A percentile compares a stretch with the other conserved stretches of the same genome.
phyloP scores from a whole-genome alignment of 2,329 filamentous ascomycete genomes.

The Fusarium liriodendri region DNA sequence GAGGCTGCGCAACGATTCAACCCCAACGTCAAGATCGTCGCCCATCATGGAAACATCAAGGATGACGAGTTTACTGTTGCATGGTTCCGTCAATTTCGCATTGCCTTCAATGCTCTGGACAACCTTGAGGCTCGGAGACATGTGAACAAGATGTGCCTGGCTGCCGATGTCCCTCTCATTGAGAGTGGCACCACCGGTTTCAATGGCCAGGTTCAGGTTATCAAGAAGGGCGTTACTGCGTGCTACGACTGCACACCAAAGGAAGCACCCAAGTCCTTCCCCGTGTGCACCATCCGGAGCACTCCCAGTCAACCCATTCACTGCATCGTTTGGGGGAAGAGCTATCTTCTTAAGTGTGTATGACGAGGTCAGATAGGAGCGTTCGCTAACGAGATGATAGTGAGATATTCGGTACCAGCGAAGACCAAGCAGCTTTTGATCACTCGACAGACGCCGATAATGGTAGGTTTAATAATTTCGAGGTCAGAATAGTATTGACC shows the following conservation, averaged over 20 bases:
- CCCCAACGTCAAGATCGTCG: slow-evolving; percentile 84
- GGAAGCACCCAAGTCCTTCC: slow-evolving; percentile 90
- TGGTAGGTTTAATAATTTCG: slow-evolving; percentile 55
- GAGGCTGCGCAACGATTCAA: slow-evolving; percentile 93
- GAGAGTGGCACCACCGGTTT: slow-evolving; percentile 98
- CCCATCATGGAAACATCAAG: slow-evolving; percentile 96
- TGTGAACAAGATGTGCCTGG: slow-evolving; percentile 97
- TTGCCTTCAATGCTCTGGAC: slow-evolving; percentile 97
- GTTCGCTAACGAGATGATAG: slow-evolving; percentile 30
- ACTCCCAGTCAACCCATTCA: slow-evolving; percentile 97
- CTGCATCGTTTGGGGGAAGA: slow-evolving; percentile 99
- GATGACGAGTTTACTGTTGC: slow-evolving; percentile 85
- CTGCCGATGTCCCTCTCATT: slow-evolving; percentile 88
- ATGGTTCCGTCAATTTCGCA: slow-evolving; percentile 85
- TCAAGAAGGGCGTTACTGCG: slow-evolving; percentile 90
- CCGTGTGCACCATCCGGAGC: slow-evolving; percentile 96
- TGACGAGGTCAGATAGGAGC: background rate
- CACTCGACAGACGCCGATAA: slow-evolving; percentile 85
- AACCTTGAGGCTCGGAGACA: slow-evolving; percentile 94
- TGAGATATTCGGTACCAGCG: slow-evolving; percentile 92
- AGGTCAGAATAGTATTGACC: slow-evolving; percentile 10
- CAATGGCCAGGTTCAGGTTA: slow-evolving; percentile 97
- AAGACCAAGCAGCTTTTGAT: slow-evolving; percentile 86
- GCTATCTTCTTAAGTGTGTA: slow-evolving; percentile 83
- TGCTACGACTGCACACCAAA: slow-evolving; percentile 97